Percentiles rank a stretch among this genome's conserved stretches.
phyloP scores from a whole-genome alignment of 805 yeast genomes.

The Kazachstania psychrophila region DNA sequence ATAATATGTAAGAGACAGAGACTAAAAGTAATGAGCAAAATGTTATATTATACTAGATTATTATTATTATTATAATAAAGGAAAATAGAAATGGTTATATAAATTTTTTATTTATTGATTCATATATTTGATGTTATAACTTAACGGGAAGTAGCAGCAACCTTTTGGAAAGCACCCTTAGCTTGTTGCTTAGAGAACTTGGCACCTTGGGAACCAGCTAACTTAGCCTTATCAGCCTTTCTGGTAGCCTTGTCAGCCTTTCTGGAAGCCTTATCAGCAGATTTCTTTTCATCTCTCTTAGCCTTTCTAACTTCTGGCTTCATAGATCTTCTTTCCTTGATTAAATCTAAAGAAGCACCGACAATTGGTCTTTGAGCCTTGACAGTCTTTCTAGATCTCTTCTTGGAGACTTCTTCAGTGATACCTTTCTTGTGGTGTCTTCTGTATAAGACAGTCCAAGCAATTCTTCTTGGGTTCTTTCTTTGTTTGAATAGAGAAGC shows the following conservation, averaged over 20 bases:
- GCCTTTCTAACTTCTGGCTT: constrained; percentile 98
- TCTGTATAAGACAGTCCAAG: constrained; percentile 99
- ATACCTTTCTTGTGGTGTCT: constrained; percentile 99
- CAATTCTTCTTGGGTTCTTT: constrained; percentile 99
- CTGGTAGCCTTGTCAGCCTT: constrained; percentile 88
- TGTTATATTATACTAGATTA: too few relatives aligned
- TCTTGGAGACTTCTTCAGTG: constrained; percentile 96
- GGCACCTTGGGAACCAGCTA: constrained; percentile 65
- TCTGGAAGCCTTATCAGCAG: constrained; percentile 78
- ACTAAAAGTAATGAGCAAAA: too few relatives aligned
- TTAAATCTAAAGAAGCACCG: constrained; percentile 97
- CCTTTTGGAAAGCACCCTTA: constrained; percentile 97
- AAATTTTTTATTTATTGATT: background rate
- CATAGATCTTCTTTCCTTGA: constrained; percentile 92
- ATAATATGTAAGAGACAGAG: too few relatives aligned
- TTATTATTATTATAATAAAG: too few relatives aligned
- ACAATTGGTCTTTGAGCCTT: constrained; percentile 98
- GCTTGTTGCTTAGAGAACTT: constrained; percentile 91
- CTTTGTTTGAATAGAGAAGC: constrained; percentile 98
- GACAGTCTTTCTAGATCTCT: constrained; percentile 94
- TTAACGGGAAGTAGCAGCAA: constrained; percentile 94
- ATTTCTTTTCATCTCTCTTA: constrained; percentile 83
- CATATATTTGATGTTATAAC: too few relatives aligned
- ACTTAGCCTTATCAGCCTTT: constrained; percentile 86
- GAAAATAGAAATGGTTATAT: background rate